A percentile compares a stretch with the other conserved stretches of the same genome.
phyloP scores from a whole-genome alignment of 139 green algal genomes.

The Dunaliella primolecta region DNA sequence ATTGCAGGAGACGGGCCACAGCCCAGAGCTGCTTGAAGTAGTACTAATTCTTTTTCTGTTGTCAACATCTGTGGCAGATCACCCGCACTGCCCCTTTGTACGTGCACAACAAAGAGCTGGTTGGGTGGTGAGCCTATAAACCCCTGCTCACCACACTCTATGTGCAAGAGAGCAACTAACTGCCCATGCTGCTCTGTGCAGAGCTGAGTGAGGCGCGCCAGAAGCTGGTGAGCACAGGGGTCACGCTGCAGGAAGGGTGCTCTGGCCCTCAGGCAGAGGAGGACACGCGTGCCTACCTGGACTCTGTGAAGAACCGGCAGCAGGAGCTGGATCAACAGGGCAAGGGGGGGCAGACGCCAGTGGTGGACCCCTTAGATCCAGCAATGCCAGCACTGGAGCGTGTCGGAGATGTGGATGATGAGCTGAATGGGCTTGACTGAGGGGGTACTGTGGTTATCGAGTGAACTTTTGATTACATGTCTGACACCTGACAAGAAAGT shows the following conservation, averaged over 20 bases:
- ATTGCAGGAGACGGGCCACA: no score
- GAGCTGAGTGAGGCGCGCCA: background rate
- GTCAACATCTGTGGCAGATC: no score
- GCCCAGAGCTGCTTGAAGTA: no score
- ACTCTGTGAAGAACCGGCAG: slow-evolving; percentile 38
- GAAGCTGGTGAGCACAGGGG: background rate
- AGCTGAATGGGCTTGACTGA: background rate
- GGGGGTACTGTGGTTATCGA: no score
- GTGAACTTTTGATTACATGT: no score
- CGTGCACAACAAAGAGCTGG: no score
- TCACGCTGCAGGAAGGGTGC: background rate
- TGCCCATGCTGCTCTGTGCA: background rate
- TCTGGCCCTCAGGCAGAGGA: background rate
- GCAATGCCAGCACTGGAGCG: background rate
- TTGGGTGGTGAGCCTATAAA: no score
- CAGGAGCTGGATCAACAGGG: slow-evolving; percentile 26
- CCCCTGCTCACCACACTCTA: background rate
- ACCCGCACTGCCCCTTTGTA: no score
- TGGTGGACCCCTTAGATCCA: background rate
- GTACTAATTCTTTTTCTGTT: no score
- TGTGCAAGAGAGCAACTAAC: no score
- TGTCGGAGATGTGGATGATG: background rate
- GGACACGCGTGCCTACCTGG: slow-evolving; percentile 29
- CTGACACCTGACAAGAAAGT: no score
- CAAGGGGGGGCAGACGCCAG: background rate